Evolutionary conservation across 164 flowering plant genomes (phyloP), one percentile per base, ranked within the genome.

Genomic region (Aristolochia californica): DNA sequence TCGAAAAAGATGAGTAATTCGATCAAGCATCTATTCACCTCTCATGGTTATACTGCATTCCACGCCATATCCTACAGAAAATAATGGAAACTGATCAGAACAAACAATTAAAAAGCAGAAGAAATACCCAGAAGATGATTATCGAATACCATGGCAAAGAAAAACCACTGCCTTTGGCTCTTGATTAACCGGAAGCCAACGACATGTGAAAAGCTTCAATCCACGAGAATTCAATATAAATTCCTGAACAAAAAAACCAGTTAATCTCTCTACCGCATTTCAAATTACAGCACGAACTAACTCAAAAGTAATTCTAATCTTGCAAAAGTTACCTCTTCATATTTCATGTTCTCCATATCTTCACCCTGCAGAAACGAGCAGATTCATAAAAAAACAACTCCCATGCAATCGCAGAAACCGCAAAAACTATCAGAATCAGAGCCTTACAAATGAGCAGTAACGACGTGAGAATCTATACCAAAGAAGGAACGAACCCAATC

Each of bases 101-200:
- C n/a, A 56, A 18, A n/a, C n/a, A 56, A 40, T 14, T 2, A 40
- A 2, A 15, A 5, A 48, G 48, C 14, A 21, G 38, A 38, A 44
- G n/a, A n/a, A n/a, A n/a, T n/a, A n/a, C n/a, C n/a, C n/a, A n/a
- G n/a, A n/a, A n/a, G n/a, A n/a, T n/a, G n/a, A n/a, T n/a, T n/a
- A n/a, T n/a, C 2, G 2, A 55, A 5, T 64, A 69, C 76, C 77
- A 56, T 86, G 95, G 71, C 82, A 80, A 25, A 86, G 59, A 63
- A 84, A 86, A 49, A 86, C 70, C 56, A 86, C 52, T 13, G 88
- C 95, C 65, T 80, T 86, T 10, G 88, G 81, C 43, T 83, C 82
- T 56, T 48, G 62, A 43, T n/a, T n/a, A n/a, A 13, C 51, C 10
- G 95, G 95, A 43, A 74, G 15, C 95, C 95, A 86, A 56, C 67